Conservation (phyloP, 2,329 filamentous ascomycete genomes). For the Westerdykella ornata region DNA sequence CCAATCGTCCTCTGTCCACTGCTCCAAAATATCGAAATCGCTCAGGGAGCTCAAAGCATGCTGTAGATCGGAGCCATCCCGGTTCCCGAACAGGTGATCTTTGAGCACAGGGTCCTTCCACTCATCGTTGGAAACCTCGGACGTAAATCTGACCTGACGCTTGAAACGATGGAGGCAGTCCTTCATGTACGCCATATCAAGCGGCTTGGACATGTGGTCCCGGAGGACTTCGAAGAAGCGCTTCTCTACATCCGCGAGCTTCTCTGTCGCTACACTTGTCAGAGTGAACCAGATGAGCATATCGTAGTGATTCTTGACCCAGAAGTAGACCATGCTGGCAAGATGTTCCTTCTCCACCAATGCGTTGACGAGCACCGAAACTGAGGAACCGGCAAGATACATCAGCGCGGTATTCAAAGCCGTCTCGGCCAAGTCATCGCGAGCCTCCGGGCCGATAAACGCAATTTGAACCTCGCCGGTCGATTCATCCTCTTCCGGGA, state of each 20-base stretch:
- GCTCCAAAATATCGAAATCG: conserved; percentile 61
- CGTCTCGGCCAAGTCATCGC: conserved; percentile 54
- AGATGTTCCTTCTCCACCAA: conserved; percentile 91
- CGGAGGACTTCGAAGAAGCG: conserved; percentile 77
- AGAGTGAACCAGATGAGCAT: conserved; percentile 80
- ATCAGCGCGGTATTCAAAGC: conserved; percentile 74
- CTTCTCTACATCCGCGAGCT: conserved; percentile 75
- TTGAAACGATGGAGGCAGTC: conserved; percentile 80
- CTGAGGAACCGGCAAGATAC: conserved; percentile 88
- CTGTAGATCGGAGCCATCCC: conserved; percentile 58
- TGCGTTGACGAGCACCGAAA: conserved; percentile 83
- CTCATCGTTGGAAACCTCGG: conserved; percentile 72
- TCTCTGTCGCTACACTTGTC: conserved; percentile 78
- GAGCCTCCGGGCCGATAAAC: conserved; percentile 80
- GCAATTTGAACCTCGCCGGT: conserved; percentile 79
- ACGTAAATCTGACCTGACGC: conserved; percentile 73
- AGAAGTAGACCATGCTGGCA: conserved; percentile 76
- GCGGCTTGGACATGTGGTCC: conserved; percentile 68
- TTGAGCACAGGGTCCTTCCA: conserved; percentile 82
- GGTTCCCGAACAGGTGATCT: conserved; percentile 83
- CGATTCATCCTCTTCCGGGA: conserved; percentile 94
- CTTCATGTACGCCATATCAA: conserved; percentile 85
- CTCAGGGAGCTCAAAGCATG: conserved; percentile 38
- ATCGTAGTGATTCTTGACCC: conserved; percentile 71
- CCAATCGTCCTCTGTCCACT: conserved; percentile 83